phyloP scores from a whole-genome alignment of 495 filamentous ascomycete genomes.

The Penicillium pulvis region DNA sequence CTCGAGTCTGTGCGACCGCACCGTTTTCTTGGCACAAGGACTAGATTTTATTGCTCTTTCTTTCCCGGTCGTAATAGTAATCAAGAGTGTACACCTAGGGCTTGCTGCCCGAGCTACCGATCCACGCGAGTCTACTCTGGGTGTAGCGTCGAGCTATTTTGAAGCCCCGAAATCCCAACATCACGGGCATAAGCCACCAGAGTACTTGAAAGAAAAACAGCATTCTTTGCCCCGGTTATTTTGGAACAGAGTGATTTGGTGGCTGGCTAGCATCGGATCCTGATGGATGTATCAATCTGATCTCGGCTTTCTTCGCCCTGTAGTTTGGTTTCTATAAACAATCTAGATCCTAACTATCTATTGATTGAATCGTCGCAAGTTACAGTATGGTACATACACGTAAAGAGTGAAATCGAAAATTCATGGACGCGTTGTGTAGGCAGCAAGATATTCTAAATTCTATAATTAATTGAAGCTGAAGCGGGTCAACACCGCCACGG shows the following conservation, averaged over 20 bases:
- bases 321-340: background rate
- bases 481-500: constrained; percentile 3
- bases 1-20: constrained; percentile 8
- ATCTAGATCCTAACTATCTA: background rate
- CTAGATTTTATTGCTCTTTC: background rate
- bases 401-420: background rate
- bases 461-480: background rate
- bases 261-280: constrained; percentile 6
- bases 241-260: background rate
- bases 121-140: constrained; percentile 8
- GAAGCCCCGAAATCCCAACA: background rate
- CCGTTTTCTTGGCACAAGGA: constrained; percentile 9
- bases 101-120: constrained; percentile 18
- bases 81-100: constrained; percentile 1
- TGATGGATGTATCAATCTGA: constrained; percentile 21
- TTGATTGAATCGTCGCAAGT: background rate
- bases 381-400: background rate
- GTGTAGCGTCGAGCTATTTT: background rate
- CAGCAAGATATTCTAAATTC: constrained; percentile 5
- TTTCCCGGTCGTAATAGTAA: background rate
- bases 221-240: constrained; percentile 2
- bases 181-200: constrained; percentile 4
- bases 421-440: background rate
- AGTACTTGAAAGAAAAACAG: background rate
- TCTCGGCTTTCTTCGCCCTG: constrained; percentile 10